phyloP scores from a whole-genome alignment of 1,139 yeast species.

The Zygosaccharomyces pseudobailii region DNA sequence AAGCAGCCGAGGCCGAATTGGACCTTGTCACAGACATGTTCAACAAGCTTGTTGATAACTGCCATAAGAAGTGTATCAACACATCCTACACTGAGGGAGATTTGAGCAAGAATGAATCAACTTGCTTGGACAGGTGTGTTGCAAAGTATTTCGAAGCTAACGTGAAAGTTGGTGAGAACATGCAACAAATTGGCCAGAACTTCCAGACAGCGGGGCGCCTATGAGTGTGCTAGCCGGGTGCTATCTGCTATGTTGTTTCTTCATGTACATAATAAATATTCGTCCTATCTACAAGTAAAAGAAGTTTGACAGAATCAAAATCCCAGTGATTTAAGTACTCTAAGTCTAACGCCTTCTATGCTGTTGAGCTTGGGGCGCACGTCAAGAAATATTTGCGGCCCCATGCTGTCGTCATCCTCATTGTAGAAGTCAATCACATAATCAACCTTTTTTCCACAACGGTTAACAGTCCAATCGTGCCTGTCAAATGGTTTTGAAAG shows the following conservation, averaged over 20 bases:
- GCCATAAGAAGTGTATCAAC: slow-evolving; percentile 83
- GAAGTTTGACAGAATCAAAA: slow-evolving; percentile 16
- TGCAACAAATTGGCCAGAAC: slow-evolving; percentile 66
- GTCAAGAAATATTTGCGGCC: slow-evolving; percentile 71
- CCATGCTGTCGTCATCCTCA: slow-evolving; percentile 44
- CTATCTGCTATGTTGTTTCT: background rate
- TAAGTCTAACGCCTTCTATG: slow-evolving; percentile 71
- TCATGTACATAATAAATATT: slow-evolving; percentile 7
- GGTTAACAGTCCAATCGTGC: slow-evolving; percentile 90
- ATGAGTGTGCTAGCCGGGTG: slow-evolving; percentile 16
- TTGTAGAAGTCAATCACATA: slow-evolving; percentile 91
- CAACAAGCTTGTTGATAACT: slow-evolving; percentile 76
- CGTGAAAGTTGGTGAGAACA: slow-evolving; percentile 90
- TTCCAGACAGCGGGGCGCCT: slow-evolving; percentile 37
- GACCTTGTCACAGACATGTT: slow-evolving; percentile 98
- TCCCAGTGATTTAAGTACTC: slow-evolving; percentile 59
- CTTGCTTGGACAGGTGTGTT: slow-evolving; percentile 96
- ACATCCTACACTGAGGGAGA: slow-evolving; percentile 67
- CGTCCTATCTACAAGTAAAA: slow-evolving; percentile 5
- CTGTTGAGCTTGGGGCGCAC: slow-evolving; percentile 86
- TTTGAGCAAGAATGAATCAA: slow-evolving; percentile 75
- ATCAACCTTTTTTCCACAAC: slow-evolving; percentile 80
- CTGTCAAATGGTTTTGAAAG: slow-evolving; percentile 84
- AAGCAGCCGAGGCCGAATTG: slow-evolving; percentile 85
- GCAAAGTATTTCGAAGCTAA: slow-evolving; percentile 94